Base-by-base conservation (phyloP, 2,329 filamentous ascomycete species). In the Monascus ruber region DNA sequence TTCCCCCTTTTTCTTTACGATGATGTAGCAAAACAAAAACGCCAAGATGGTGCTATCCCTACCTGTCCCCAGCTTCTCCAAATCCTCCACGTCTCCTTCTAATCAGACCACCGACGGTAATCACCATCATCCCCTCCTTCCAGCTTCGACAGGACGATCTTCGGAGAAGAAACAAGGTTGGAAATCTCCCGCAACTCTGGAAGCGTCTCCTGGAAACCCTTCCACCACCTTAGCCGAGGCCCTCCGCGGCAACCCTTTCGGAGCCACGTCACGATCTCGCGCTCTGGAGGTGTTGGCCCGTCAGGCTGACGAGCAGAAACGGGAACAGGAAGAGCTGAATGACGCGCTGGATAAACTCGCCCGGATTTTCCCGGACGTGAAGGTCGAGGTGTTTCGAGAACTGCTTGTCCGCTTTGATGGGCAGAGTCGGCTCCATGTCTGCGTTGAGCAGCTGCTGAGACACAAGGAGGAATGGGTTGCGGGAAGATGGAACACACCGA, bases 381-480 rank as follows among this genome's bases (percentile, higher is more conserved):
- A 62, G 36, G 49, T 65, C 38, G 68, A 70, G 42, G 66, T 70
- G 4, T 66, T 71, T 33, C 64, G 68, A 5, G 68, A 70, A 48
- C 46, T 71, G 26, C 54, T 71, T 17, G 47, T 60, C 4, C 61
- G 61, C 8, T 71, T 70, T 44, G 65, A 69, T 42, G 67, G 66
- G 7, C 51, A 63, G 34, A 71, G 68, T 43, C 56, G 66, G 37
- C 48, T 70, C 6, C 59, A 68, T 36, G 59, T 71, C 27, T 68
- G 64, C 39, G 64, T 66, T 6, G 67, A 70, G 42, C 65, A 70
- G 51, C 52, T 71, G 5, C 48, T 70, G 35, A 59, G 63, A 32
- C 58, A 70, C 44, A 65, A 68, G 43, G 54, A 62, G 33, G 58
- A 65, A 49, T 71, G 66, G 66, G 65, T 69, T 6, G 63, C 59